Evolutionary conservation across 768 basidiomycete genomes (phyloP), one percentile per base, ranked within the genome.

Genomic region (Russula foetens): DNA sequence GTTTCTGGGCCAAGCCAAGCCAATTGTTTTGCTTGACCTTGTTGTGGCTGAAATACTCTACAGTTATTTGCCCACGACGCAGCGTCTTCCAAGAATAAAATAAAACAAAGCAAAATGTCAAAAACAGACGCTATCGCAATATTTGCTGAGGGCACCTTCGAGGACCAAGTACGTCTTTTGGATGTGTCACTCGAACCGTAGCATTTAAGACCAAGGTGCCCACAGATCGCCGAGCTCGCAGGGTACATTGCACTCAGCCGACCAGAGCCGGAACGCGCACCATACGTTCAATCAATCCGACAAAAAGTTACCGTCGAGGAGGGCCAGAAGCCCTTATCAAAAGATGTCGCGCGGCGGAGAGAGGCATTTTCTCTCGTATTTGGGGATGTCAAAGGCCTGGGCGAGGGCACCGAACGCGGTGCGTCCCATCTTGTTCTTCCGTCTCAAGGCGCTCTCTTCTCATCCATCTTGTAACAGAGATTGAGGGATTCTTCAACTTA

Each of bases 401-500:
- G 92, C 31, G 87, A 89, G 38, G 90, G 91, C 41, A 75, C 80
- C 19, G 90, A 92, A 64, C 83, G 82, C 76, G 91, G 91, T 87
- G 67, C 49, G 80, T 63, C 47, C 45, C 63, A 17, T 47, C 24
- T 38, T 24, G n/a, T 50, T 17, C 53, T 44, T 39, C 4, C 2
- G 38, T 41, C 8, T n/a, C 4, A 24, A 4, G 28, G 35, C 51
- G 1, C 19, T 46, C 12, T 24, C 68, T 6, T 49, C 35, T 60
- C 38, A 44, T 0, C 12, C 67, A 43, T 31, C 31, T 55, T 33
- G 23, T 45, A 7, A 24, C 70, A 89, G 87, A 93, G 74, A 84
- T 84, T 63, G 90, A 92, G 74, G 91, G 91, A 21, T 92, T 92
- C 72, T 92, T 91, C 78, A 92, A 92, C 72, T 78, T 92, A 35